Percentiles rank a stretch among this genome's conserved stretches.
Conservation (phyloP, 163 green algal genomes). For the Scenedesmus sp. region DNA sequence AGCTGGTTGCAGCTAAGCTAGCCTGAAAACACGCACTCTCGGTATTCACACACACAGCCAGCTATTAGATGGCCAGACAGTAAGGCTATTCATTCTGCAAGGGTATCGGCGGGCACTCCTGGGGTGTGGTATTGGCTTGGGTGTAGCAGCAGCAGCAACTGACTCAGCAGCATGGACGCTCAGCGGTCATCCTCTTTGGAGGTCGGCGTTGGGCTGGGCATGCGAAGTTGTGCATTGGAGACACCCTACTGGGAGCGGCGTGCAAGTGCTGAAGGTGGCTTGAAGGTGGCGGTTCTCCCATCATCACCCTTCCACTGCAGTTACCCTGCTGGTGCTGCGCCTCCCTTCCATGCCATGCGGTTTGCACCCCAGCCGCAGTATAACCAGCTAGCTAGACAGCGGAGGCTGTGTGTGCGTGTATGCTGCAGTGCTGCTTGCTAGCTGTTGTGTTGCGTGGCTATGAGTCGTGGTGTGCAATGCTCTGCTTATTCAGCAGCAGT, state of each 20-base stretch:
- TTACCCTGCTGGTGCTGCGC: not conserved
- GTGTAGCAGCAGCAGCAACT: not conserved
- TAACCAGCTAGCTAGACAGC: not conserved
- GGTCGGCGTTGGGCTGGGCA: not conserved
- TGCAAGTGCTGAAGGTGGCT: not conserved
- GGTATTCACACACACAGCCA: not conserved
- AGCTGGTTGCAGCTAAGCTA: constrained; percentile 25
- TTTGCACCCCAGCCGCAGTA: not conserved
- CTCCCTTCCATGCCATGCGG: not conserved
- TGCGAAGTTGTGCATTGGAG: not conserved
- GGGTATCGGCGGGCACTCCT: not conserved
- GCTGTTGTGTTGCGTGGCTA: not conserved
- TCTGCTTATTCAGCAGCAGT: not conserved
- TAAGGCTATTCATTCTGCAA: not conserved
- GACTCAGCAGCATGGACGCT: not conserved
- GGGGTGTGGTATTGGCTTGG: not conserved
- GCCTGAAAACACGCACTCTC: not conserved
- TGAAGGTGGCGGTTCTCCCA: not conserved
- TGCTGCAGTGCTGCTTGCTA: not conserved
- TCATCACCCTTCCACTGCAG: not conserved
- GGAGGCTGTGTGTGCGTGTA: not conserved
- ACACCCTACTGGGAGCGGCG: not conserved
- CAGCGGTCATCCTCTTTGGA: not conserved
- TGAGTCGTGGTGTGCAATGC: not conserved
- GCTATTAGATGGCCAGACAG: not conserved